Percentiles rank a stretch among this genome's conserved stretches.
Evolutionary conservation across 2,329 filamentous ascomycete species (phyloP).

Genomic region (Periglandula ipomoeae): DNA sequence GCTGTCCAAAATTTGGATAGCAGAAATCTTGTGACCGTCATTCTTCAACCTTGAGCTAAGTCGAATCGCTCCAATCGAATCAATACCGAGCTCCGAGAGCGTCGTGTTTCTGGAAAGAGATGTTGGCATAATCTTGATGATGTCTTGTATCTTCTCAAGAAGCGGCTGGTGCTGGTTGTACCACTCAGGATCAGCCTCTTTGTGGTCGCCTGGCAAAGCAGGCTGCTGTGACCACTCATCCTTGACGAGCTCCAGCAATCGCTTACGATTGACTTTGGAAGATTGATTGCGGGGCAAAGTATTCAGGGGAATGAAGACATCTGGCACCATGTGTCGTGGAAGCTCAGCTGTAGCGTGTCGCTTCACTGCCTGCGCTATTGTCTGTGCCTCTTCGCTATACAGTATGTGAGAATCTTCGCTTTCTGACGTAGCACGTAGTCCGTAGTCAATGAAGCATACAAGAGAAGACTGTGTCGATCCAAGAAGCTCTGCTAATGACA

Average conservation of each 20-base stretch:
- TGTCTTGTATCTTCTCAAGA: not conserved
- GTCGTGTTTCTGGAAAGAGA: not conserved
- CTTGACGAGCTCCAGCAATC: not conserved
- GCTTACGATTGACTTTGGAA: not conserved
- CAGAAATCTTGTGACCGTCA: not conserved
- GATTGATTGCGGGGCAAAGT: not conserved
- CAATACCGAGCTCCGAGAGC: not conserved
- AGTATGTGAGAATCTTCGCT: not conserved
- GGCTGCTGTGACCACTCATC: not conserved
- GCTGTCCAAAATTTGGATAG: not conserved
- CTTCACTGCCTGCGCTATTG: not conserved
- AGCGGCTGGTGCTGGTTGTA: not conserved
- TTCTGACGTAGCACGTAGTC: not conserved
- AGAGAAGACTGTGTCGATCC: not conserved
- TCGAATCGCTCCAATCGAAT: not conserved
- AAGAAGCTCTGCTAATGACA: not conserved
- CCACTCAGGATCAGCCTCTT: not conserved
- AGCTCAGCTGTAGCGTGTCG: not conserved
- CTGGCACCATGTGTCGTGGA: constrained; percentile 1
- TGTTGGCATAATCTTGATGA: not conserved
- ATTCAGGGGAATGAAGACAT: not conserved
- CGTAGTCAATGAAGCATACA: not conserved
- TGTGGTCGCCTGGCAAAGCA: not conserved
- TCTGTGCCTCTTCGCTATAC: not conserved
- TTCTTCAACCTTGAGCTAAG: not conserved